phyloP scores from a whole-genome alignment of 1,139 yeast species.

The Pneumocystis wakefieldiae region DNA sequence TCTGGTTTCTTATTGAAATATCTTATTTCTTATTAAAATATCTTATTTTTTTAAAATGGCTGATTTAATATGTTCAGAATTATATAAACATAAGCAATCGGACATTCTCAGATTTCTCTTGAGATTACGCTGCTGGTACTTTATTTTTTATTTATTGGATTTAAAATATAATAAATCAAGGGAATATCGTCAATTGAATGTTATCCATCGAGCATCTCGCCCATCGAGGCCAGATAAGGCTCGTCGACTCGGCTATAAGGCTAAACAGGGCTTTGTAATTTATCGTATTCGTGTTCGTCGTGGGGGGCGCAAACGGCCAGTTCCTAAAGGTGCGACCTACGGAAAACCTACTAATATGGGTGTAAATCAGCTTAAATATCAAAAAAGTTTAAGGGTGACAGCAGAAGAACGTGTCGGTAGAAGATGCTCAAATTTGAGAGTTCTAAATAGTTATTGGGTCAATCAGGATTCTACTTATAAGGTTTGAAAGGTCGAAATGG shows the following conservation, averaged over 20 bases:
- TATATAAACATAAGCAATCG: conserved; percentile 99
- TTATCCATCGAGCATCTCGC: conserved; percentile 96
- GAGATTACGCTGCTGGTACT: conserved; percentile 15
- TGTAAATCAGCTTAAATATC: conserved; percentile 98
- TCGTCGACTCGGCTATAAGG: conserved; percentile 99
- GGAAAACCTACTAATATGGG: conserved; percentile 99
- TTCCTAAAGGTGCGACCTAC: conserved; percentile 99
- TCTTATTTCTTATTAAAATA: too few species aligned
- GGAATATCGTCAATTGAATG: conserved; percentile 99
- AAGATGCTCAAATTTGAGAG: conserved; percentile 97
- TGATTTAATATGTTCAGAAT: conserved; percentile 21
- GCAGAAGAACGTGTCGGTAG: conserved; percentile 99
- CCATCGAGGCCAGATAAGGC: conserved; percentile 99
- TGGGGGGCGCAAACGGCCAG: conserved; percentile 99
- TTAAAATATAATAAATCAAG: conserved; percentile 79
- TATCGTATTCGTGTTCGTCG: conserved; percentile 99
- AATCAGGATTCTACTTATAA: conserved; percentile 99
- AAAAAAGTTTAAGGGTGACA: conserved; percentile 91
- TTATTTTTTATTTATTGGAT: neutral
- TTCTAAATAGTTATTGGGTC: conserved; percentile 98
- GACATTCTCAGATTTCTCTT: conserved; percentile 97
- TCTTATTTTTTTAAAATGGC: neutral
- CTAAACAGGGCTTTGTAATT: conserved; percentile 98
- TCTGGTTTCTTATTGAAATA: too few species aligned
- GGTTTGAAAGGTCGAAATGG: conserved; percentile 66